Evolutionary conservation across 495 filamentous ascomycete genomes (phyloP), one percentile per base, ranked within the genome.

Genomic region (Hypoxylon crocopeplum): DNA sequence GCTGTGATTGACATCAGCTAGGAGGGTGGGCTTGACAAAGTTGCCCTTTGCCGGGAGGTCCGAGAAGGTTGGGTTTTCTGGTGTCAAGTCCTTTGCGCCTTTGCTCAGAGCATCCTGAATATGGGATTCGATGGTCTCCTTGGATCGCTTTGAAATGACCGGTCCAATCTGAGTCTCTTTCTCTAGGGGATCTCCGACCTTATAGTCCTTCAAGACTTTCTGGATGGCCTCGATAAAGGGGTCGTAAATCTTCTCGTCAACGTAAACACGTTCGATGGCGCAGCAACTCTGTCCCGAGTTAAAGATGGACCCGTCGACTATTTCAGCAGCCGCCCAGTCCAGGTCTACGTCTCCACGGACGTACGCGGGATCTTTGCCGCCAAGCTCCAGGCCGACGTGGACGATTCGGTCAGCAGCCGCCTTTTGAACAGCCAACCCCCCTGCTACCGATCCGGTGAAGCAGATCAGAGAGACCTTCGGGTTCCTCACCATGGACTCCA

Each of bases 271-370:
- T 76, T 97, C 94, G 42, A 98, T 82, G 5, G 89, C 86, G 74
- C 94, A 98, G 78, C 94, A 98, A 65, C 92, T 96, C 73, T 98
- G 94, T 16, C 94, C 94, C 24, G 91, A 95, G 75, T 97, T 98
- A 79, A 97, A 98, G 32, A 98, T 78, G 2, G 93, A 91, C 3
- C 93, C 92, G 65, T 97, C 93, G 22, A 96, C 90, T 54, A 97
- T 91, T 72, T 96, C 91, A 65, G 90, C 91, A 1, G 93, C 93
- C 0, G 88, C 93, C 93, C 92, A 96, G 22, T 83, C 82, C 16
- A 95, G 72, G 68, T 97, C 90, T 1, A 96, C 91, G 70, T 97
- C 93, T 10, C 79, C 82, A 46, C 92, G 82, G 13, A 97, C 81
- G 63, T 96, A 96, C 7, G 93, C 93, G 2, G 93, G 90, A 69